Conservation (phyloP, 345 rosid species). For the Theobroma cacao region DNA sequence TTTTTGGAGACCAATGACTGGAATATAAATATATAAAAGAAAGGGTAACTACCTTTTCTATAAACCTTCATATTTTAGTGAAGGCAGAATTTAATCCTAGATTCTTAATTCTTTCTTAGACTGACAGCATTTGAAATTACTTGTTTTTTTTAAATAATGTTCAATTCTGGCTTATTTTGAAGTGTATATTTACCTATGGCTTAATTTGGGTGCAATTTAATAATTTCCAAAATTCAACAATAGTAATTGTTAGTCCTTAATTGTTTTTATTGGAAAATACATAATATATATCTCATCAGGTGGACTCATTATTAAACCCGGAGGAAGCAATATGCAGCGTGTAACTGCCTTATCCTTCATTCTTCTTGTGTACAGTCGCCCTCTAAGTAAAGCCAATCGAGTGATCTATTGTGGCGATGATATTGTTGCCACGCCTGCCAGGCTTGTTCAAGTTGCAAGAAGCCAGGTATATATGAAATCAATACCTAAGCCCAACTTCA, state of each 20-base stretch:
- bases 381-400: slow-evolving; percentile 17
- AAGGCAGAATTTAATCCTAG: no score
- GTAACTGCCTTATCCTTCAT: slow-evolving; percentile 53
- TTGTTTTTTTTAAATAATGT: no score
- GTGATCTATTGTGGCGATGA: slow-evolving; percentile 32
- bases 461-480: slow-evolving; percentile 38
- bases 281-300: slow-evolving; percentile 9
- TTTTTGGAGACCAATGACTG: no score
- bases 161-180: no score
- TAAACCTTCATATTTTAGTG: no score
- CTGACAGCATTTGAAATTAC: no score
- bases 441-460: slow-evolving; percentile 36
- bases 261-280: background rate
- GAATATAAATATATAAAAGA: no score
- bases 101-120: no score
- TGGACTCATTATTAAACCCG: slow-evolving; percentile 51
- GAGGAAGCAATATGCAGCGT: slow-evolving; percentile 60
- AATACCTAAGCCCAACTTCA: no score
- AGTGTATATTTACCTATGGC: no score
- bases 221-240: background rate
- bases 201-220: background rate
- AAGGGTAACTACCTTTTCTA: no score
- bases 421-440: slow-evolving; percentile 19
- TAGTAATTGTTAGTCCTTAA: background rate
- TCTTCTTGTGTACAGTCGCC: slow-evolving; percentile 40